Base-by-base conservation (phyloP, 192 early-diverging fungal genomes). In the Entomortierella beljakovae region DNA sequence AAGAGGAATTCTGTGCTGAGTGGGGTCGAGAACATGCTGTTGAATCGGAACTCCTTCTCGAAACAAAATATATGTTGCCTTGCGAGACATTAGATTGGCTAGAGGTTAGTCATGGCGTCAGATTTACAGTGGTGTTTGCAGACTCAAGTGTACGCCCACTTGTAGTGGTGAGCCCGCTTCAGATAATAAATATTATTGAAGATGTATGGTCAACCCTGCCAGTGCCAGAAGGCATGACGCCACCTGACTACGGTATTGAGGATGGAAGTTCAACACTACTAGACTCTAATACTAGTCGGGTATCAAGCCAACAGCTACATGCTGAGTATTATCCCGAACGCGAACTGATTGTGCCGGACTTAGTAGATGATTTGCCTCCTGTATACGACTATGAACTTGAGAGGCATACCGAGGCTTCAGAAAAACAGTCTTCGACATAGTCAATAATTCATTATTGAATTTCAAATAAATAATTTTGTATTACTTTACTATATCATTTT, bases 21-120 rank as follows among this genome's bases (percentile, higher is more conserved):
- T 79, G 75, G 75, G 75, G 75, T 11, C 61, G 75, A 48, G 67
- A 70, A 33, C 3, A 22, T 33, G 61, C 75, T 15, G n/a, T 79
- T 35, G 75, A 79, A 23, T 38, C 70, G 1, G 67, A 70, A n/a
- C 11, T 79, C 15, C 48, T 64, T 5, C 31, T 79, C 1, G 33
- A 70, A 3, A 15, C 67, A 26, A 34, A 20, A 18, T 55, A 70
- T 0, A 18, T 79, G 11, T 1, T 49, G 11, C 67, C 75, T 15
- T 55, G 38, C 26, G 75, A 79, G 22, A 28, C 43, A 0, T 11
- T 79, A 0, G 48, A 35, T 8, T 79, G 75, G 75, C 15, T 79
- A 2, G 34, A 61, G 7, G 37, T 79, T 26, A 34, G 33, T 1
- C 75, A 79, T 51, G 72, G 67, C 11, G 37, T 65, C 9, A 55